Conservation (phyloP, 129 eudicot species). For the Flaveria brownii region DNA sequence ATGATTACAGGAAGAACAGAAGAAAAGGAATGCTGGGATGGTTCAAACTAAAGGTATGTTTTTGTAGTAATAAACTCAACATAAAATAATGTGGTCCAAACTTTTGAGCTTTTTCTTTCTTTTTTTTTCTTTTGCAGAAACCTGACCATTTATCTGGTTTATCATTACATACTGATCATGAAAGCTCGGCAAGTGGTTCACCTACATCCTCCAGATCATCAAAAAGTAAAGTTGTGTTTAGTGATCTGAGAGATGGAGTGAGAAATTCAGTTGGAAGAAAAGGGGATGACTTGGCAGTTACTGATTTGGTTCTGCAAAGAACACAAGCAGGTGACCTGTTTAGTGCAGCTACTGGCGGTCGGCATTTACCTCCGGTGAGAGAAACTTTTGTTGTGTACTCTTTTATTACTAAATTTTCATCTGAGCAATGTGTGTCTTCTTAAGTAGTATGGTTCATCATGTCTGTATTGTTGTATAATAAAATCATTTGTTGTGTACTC, state of each 20-base stretch:
- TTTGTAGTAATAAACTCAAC: not conserved
- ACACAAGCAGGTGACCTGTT: constrained; percentile 79
- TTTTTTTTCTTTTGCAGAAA: constrained; percentile 46
- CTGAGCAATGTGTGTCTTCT: too few relatives aligned
- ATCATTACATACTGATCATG: constrained; percentile 50
- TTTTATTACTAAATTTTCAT: too few relatives aligned
- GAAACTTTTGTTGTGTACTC: too few relatives aligned
- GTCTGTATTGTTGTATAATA: not conserved
- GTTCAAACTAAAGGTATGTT: constrained; percentile 70
- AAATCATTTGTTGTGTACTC: not conserved
- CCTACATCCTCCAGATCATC: constrained; percentile 79
- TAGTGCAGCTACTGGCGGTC: constrained; percentile 54
- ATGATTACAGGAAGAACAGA: constrained; percentile 62
- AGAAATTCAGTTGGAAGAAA: constrained; percentile 60
- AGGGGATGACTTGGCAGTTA: constrained; percentile 48
- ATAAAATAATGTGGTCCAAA: not conserved
- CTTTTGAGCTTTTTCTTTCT: too few relatives aligned
- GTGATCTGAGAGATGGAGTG: constrained; percentile 52
- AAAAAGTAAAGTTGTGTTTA: constrained; percentile 46
- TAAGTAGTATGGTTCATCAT: not conserved
- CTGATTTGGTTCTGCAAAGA: constrained; percentile 49
- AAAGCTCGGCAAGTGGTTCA: constrained; percentile 66
- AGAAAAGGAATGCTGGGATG: constrained; percentile 84
- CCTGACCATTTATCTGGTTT: constrained; percentile 51
- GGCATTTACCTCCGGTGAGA: constrained; percentile 67